Conservation (phyloP, 192 early-diverging fungal species). For the Oehlia diaphana region DNA sequence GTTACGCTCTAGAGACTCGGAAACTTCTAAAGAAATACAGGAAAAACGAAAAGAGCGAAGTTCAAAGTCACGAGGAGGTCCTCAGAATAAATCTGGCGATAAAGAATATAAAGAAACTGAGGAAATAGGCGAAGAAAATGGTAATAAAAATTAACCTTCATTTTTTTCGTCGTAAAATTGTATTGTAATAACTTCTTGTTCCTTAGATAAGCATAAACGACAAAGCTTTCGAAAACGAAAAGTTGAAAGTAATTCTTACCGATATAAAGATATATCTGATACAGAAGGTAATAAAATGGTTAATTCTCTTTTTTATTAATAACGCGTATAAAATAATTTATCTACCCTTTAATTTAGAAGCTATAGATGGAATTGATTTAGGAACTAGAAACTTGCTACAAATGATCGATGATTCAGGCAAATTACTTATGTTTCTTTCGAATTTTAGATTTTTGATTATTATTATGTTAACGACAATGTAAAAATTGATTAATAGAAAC, state of each 20-base stretch:
- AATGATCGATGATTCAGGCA: conserved; percentile 21
- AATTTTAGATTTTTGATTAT: background rate
- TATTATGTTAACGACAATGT: background rate
- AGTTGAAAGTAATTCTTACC: background rate
- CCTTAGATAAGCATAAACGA: background rate
- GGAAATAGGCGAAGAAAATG: background rate
- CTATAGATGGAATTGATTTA: background rate
- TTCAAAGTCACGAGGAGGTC: background rate
- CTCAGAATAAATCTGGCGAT: background rate
- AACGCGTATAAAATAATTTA: background rate
- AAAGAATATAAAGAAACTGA: background rate
- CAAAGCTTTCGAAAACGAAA: background rate
- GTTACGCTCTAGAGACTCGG: background rate
- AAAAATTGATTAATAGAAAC: background rate
- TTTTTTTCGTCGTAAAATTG: background rate
- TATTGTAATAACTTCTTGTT: background rate
- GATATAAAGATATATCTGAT: background rate
- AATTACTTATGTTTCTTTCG: background rate
- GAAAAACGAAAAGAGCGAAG: conserved; percentile 5
- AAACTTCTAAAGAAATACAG: background rate
- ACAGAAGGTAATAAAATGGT: background rate
- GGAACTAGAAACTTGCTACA: background rate
- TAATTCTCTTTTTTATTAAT: background rate
- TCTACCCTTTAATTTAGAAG: background rate
- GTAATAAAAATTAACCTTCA: background rate